phyloP scores from a whole-genome alignment of 2,329 filamentous ascomycete species.

The Talaromyces sp. region DNA sequence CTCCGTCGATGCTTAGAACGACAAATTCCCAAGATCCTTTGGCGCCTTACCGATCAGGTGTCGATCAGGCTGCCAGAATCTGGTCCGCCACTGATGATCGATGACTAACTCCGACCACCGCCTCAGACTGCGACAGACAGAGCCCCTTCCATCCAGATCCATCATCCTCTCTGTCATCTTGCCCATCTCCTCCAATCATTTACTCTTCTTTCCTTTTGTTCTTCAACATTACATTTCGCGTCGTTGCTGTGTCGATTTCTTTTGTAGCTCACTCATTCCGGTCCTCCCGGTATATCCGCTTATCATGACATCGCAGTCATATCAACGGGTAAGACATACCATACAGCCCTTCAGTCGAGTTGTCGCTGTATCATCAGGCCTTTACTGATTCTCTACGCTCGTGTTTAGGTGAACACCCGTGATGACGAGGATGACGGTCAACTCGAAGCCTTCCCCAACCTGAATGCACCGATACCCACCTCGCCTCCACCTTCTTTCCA shows the following conservation, averaged over 20 bases:
- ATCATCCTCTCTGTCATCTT: neutral
- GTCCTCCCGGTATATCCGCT: constrained; percentile 37
- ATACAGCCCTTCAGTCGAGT: neutral
- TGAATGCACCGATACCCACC: constrained; percentile 31
- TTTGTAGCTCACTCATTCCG: constrained; percentile 17
- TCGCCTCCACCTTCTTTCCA: constrained; percentile 73
- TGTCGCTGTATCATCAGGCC: neutral
- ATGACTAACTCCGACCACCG: constrained; percentile 1
- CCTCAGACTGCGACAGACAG: neutral
- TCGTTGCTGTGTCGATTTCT: constrained; percentile 13
- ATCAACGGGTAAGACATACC: constrained; percentile 42
- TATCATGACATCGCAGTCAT: constrained; percentile 50
- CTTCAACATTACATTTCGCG: neutral
- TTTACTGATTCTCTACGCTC: neutral
- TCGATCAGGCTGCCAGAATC: constrained; percentile 11
- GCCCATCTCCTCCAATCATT: constrained; percentile 14
- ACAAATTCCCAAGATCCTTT: neutral
- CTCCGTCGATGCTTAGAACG: neutral
- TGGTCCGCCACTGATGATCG: constrained; percentile 10
- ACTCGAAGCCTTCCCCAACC: constrained; percentile 31
- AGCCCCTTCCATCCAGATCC: constrained; percentile 15
- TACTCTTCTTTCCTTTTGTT: constrained; percentile 14
- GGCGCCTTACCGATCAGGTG: constrained; percentile 8
- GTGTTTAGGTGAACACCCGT: constrained; percentile 41
- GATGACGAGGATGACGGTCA: constrained; percentile 38